Base-by-base conservation (phyloP, 192 early-diverging fungal species). In the Rhizophagus clarus region DNA sequence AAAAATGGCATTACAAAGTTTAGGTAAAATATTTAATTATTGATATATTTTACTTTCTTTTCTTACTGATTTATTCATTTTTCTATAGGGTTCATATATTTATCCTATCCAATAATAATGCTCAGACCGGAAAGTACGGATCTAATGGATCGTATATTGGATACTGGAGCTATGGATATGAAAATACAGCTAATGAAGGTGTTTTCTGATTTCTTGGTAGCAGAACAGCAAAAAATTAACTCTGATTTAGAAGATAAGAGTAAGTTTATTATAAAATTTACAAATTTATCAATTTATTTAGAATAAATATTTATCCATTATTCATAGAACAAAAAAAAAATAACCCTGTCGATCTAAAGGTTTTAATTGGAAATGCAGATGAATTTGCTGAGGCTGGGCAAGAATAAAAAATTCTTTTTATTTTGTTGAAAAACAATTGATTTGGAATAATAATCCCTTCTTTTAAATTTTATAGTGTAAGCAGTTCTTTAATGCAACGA, bases 401-500 rank as follows among this genome's bases (percentile, higher is more conserved):
- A 37, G 56, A 32, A 45, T 45, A 45, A 40, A 6, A 40, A 40
- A 40, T 20, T 56, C n/a, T 56, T 20, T 7, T 56, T 17, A 32
- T 31, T 28, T 31, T 14, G 3, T 31, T 1, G 5, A 31, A 28
- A 66, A 66, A 66, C 0, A 6, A 62, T 62, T 24, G 20, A 7
- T 26, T 24, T 15, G 20, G 20, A 17, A 31, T 9, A 66, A 29
- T 11, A 66, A 14, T 26, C 31, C 22, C 10, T 66, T 29, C 10
- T 29, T 31, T 12, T 31, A 62, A 29, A 63, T 47, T n/a, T 77
- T 42, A 67, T 70, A 86, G 89, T n/a, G 92, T 98, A n/a, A 94
- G 93, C 49, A 90, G 91, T 29, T 91, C 96, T 64, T 83, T 99
- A 47, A 97, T 98, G 93, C 95, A 99, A 81, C 90, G 88, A 9